Evolutionary conservation across 208 protist species (phyloP), one percentile per base, ranked within the genome.

Genomic region (Tetramitus jugosus): DNA sequence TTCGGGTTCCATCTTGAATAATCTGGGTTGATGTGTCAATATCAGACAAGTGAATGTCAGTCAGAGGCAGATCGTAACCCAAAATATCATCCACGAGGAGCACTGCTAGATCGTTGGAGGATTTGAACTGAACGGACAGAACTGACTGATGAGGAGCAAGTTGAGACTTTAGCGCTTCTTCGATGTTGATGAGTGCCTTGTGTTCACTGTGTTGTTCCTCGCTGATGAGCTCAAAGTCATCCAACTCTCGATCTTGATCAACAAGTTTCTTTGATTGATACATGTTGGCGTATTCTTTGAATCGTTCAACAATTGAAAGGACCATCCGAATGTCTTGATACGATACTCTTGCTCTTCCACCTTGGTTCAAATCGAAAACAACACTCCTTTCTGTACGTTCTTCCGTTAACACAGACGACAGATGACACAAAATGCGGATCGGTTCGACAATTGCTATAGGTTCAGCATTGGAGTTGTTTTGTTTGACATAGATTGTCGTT

Each of bases 41-140:
- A 14, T 43, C 37, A 35, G 4, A 31, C 1, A 74, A 52, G 13
- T 74, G 17, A 33, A 74, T 1, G 17, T 52, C 8, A 7, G 53
- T 17, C 1, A 74, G 17, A 8, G 67, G 67, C 33, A 74, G 46
- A 8, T 74, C 67, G 37, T 46, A 53, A 17, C 42, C 67, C 29
- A 0, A 53, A 33, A 74, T 43, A 37, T 74, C 67, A 37, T 74
- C 67, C 7, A 74, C 67, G 26, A 74, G 14, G 13, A 74, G 37
- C 26, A 74, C 13, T 31, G 56, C 10, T 33, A 62, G 8, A 31
- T 62, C 17, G 3, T 62, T 49, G 4, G 45, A 49, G 14, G 8
- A 49, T 49, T 49, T 49, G 45, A 49, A 14, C 4, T 49, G 14
- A 17, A n/a, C n/a, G 49, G 20, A 26, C 14, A 26, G 49, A 56